Evolutionary conservation across 139 green algal species (phyloP), one percentile per base, ranked within the genome.

Genomic region (Haematococcus sp.): DNA sequence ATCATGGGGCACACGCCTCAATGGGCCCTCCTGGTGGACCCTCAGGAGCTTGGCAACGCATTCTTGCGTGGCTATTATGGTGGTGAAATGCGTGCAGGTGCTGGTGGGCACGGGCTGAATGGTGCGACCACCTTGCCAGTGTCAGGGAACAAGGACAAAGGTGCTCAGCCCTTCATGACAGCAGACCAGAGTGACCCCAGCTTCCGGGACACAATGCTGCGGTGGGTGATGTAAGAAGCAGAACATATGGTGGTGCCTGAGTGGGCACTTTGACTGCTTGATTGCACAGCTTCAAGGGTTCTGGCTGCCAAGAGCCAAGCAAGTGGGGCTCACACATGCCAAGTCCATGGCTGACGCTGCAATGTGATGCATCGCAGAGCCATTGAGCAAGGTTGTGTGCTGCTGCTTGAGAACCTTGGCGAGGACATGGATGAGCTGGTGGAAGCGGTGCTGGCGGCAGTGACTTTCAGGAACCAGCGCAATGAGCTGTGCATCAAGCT

Each of bases 391-490:
- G 79, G 79, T 52, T 30, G 61, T 22, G 69, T 78, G 49, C 73
- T 84, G 70, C 63, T 84, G 55, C 43, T 84, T 13, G 79, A 84
- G 63, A 84, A 84, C 70, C 64, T 84, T 28, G 79, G 77, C 16
- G 79, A 84, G 22, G 74, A 81, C 63, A 81, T 81, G 74, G 79
- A 81, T 66, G 79, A 84, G 63, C 54, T 81, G n/a, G 80, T 78
- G 16, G 79, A 84, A 63, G 73, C 80, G 72, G 72, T 72, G 20
- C 22, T 61, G 20, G 52, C 52, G 4, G 20, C 52, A 61, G 52
- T 61, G 52, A 56, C 46, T 22, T 58, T 67, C 69, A 31, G 34
- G 19, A 75, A 68, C 54, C 54, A 66, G 11, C 43, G 52, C 32
- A 30, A 54, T 2, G 34, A 66, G 69, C 33, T 61, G 32, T 78